Evolutionary conservation across 1,284 basidiomycete species (phyloP).

Genomic region (Mycosarcoma maydis): DNA sequence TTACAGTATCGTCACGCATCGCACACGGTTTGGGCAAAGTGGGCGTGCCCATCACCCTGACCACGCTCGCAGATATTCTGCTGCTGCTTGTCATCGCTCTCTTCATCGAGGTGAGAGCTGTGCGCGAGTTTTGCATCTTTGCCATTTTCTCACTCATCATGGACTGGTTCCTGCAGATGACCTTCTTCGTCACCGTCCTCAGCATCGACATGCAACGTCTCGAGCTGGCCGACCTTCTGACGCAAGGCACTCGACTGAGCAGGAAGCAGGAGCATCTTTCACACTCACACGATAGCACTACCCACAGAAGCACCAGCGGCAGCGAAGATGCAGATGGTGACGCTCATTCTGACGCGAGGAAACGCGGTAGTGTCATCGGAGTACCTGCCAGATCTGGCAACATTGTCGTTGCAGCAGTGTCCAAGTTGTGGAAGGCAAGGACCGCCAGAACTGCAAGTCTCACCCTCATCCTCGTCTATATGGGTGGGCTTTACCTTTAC

Average conservation of each 20-base stretch:
- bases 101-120: conserved; percentile 78
- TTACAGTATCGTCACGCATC: conserved; percentile 90
- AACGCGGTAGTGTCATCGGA: conserved; percentile 1
- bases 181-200: conserved; percentile 87
- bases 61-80: conserved; percentile 85
- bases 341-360: conserved; percentile 6
- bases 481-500: conserved; percentile 61
- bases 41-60: conserved; percentile 89
- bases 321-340: conserved; percentile 13
- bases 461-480: conserved; percentile 68
- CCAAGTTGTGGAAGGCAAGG: conserved; percentile 70
- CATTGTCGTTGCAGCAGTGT: conserved; percentile 19
- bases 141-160: conserved; percentile 92
- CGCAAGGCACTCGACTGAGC: conserved; percentile 44
- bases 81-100: conserved; percentile 82
- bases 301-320: conserved; percentile 7
- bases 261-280: conserved; percentile 17
- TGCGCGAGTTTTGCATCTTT: conserved; percentile 91
- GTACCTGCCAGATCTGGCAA: conserved; percentile 16
- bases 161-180: conserved; percentile 94
- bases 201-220: conserved; percentile 89
- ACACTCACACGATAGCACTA: conserved; percentile 10
- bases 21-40: conserved; percentile 86
- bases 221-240: conserved; percentile 69
- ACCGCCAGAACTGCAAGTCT: conserved; percentile 83